These are phyloP conservation scores for Madurella mycetomatis DNA, from an alignment of 2,329 filamentous ascomycete species.

Conservation along the genomic window DNA sequence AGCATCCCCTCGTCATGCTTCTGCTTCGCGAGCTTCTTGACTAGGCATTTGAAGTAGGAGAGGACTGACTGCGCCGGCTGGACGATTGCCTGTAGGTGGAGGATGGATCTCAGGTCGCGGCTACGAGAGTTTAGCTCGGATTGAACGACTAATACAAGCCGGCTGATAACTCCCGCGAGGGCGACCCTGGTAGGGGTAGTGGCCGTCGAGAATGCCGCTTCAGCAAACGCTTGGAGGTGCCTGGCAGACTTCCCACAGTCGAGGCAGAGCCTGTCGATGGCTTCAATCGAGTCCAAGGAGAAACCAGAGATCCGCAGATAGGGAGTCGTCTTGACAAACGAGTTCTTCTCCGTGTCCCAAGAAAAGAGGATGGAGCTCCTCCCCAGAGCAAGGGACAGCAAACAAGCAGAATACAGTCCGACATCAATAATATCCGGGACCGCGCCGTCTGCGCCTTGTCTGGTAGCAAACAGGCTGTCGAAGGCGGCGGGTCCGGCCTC, in stretches of 20 bases:
- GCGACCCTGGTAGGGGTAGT: constrained; percentile 47
- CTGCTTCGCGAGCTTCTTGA: constrained; percentile 42
- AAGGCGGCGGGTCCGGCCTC: constrained; percentile 64
- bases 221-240: constrained; percentile 44
- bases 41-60: constrained; percentile 47
- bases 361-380: constrained; percentile 67
- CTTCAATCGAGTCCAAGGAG: constrained; percentile 45
- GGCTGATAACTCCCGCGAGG: constrained; percentile 46
- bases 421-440: constrained; percentile 42
- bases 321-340: constrained; percentile 48
- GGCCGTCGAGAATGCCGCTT: constrained; percentile 41
- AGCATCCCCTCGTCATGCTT: constrained; percentile 58
- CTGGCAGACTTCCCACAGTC: constrained; percentile 45
- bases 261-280: constrained; percentile 44
- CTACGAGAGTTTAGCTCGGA: constrained; percentile 43
- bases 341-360: constrained; percentile 49
- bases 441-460: constrained; percentile 34
- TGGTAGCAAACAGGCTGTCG: constrained; percentile 54
- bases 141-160: constrained; percentile 47
- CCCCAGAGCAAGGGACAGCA: constrained; percentile 65
- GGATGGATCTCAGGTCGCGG: constrained; percentile 42
- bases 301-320: constrained; percentile 53
- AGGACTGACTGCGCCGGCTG: constrained; percentile 46
- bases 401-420: constrained; percentile 48
- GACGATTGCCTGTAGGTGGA: constrained; percentile 50